phyloP scores from a whole-genome alignment of 805 yeast species.

The Monosporozyma unispora region DNA sequence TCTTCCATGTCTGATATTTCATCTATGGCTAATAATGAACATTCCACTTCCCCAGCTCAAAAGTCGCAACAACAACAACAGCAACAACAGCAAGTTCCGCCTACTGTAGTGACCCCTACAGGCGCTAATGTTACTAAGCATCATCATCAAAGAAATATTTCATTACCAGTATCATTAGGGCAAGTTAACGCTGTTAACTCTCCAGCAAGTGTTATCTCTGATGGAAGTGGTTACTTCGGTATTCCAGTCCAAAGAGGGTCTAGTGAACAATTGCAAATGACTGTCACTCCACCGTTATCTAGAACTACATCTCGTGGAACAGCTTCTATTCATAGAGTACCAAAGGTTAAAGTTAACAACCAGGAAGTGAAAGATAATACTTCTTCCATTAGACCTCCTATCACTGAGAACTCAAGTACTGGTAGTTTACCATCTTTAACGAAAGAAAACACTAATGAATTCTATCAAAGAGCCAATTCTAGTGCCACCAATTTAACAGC shows the following conservation, averaged over 20 bases:
- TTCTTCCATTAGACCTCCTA: background rate
- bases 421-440: constrained; percentile 10
- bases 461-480: constrained; percentile 18
- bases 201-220: constrained; percentile 21
- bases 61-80: background rate
- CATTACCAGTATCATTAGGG: constrained; percentile 12
- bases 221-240: constrained; percentile 29
- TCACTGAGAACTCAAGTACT: constrained; percentile 11
- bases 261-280: constrained; percentile 4
- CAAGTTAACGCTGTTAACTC: constrained; percentile 13
- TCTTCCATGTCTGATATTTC: constrained; percentile 6
- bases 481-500: constrained; percentile 19
- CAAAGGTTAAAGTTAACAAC: constrained; percentile 5
- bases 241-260: constrained; percentile 22
- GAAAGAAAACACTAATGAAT: constrained; percentile 1
- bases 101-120: background rate
- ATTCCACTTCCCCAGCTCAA: background rate
- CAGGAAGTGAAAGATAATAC: constrained; percentile 5
- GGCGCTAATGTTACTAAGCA: background rate
- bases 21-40: background rate
- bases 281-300: constrained; percentile 8
- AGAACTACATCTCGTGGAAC: constrained; percentile 14
- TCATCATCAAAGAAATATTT: constrained; percentile 19
- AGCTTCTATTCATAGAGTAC: constrained; percentile 1
- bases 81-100: background rate